Base-by-base conservation (phyloP, 768 basidiomycete species). In the Amyloporia xantha region DNA sequence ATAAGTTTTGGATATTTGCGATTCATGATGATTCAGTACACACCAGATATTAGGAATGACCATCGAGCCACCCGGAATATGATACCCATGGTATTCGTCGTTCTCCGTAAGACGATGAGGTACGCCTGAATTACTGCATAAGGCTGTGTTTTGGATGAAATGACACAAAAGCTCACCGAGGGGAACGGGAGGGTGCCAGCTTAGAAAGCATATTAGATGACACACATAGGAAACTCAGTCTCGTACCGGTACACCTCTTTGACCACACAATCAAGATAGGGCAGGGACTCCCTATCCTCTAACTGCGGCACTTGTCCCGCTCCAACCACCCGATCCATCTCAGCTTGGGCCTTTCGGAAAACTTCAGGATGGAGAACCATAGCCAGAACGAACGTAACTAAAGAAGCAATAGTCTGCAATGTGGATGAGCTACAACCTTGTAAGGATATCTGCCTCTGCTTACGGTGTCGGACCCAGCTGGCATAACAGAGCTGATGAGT, bases 211-310 rank as follows among this genome's bases (percentile, higher is more conserved):
- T 17, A 13, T 6, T 11, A 4, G 3, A 5, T 2, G 36, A 38
- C 10, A 25, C 3, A 5, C 17, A 20, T 23, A 6, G n/a, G 35
- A 13, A 28, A 21, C 36, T 20, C 7, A 27, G 15, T 12, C 37
- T 51, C 64, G 63, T 24, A 65, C 44, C 64, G 53, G 36, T 57
- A 15, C 10, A 62, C 17, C 41, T 66, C 65, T 28, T 56, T 59
- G 23, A 59, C 45, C 13, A 64, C 21, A 0, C 63, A 62, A 3
- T 61, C 53, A 2, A 63, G 26, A 45, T 62, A 66, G 4, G 65
- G 60, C 33, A 66, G 55, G 11, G 43, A 52, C 9, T 50, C 33
- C 30, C 50, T 49, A 37, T 67, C 64, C 2, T 49, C 51, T 13
- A 61, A 62, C 19, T 51, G 54, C 7, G 64, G 65, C 3, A 65